These are phyloP conservation scores for Aotearoamyces nothofagi DNA, from an alignment of 2,329 filamentous ascomycete genomes.

Conservation along the genomic window DNA sequence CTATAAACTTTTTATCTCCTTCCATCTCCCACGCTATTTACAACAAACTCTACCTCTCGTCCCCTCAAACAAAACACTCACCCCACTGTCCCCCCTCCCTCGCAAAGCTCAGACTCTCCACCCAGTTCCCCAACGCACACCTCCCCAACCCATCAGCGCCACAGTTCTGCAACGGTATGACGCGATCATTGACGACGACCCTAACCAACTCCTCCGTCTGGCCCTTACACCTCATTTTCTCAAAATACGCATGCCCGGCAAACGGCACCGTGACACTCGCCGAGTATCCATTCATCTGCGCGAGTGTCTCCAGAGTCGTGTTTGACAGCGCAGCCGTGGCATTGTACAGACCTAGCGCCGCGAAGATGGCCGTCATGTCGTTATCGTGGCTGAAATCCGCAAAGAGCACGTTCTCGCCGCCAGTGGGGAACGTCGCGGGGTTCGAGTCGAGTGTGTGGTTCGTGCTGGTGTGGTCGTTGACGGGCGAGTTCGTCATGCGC, in stretches of 20 bases:
- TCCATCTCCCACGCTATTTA: too few relatives aligned
- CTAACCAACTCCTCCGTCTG: slow-evolving; percentile 57
- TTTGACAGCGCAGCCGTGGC: slow-evolving; percentile 37
- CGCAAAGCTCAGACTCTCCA: slow-evolving; percentile 63
- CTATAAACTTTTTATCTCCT: too few relatives aligned
- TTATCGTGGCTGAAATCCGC: slow-evolving; percentile 92
- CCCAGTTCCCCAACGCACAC: slow-evolving; percentile 54
- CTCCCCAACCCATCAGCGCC: slow-evolving; percentile 53
- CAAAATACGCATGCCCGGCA: slow-evolving; percentile 65
- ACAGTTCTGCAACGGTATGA: slow-evolving; percentile 52
- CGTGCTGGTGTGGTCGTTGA: slow-evolving; percentile 58
- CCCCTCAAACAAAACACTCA: slow-evolving; percentile 43
- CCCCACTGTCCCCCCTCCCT: slow-evolving; percentile 58
- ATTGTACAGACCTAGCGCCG: slow-evolving; percentile 67
- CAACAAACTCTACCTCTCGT: too few relatives aligned
- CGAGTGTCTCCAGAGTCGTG: slow-evolving; percentile 30
- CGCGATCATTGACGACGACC: slow-evolving; percentile 70
- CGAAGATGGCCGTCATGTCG: slow-evolving; percentile 63
- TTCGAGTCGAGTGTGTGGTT: slow-evolving; percentile 63
- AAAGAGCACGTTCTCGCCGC: slow-evolving; percentile 42
- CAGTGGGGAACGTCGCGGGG: slow-evolving; percentile 57
- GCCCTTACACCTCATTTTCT: slow-evolving; percentile 60
- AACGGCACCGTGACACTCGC: slow-evolving; percentile 74
- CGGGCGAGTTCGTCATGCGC: slow-evolving; percentile 53
- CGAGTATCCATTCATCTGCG: slow-evolving; percentile 50